Conservation (phyloP, 805 yeast genomes). For the Wickerhamomyces sydowiorum region DNA sequence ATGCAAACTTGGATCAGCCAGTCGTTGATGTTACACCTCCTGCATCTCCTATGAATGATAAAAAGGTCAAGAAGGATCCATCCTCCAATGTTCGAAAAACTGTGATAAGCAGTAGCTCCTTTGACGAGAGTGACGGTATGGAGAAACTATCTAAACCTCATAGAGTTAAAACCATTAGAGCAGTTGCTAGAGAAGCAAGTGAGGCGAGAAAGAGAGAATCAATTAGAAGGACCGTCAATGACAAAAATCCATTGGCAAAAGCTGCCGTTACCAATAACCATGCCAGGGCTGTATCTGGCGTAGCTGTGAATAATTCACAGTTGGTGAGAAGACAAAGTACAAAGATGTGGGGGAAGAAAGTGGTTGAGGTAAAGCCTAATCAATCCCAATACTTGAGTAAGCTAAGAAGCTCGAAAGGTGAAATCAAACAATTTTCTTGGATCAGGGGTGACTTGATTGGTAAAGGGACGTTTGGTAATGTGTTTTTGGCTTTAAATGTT, state of each 20-base stretch:
- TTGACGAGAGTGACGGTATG: conserved; percentile 8
- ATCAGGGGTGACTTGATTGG: conserved; percentile 96
- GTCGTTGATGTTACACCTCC: conserved; percentile 74
- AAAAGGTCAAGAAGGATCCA: conserved; percentile 1
- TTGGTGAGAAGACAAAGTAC: conserved; percentile 74
- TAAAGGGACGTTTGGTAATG: conserved; percentile 94
- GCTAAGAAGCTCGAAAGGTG: conserved; percentile 58
- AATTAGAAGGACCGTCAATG: conserved; percentile 4
- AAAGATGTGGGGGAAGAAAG: conserved; percentile 96
- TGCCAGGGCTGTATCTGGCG: conserved; percentile 6
- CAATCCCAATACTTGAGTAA: conserved; percentile 58
- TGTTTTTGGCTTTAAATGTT: conserved; percentile 83
- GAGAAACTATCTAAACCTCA: conserved; percentile 29
- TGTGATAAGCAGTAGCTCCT: conserved; percentile 11
- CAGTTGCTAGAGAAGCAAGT: conserved; percentile 88
- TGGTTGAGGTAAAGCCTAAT: conserved; percentile 80
- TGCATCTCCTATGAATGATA: conserved; percentile 35
- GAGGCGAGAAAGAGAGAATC: conserved; percentile 45
- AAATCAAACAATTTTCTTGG: conserved; percentile 89
- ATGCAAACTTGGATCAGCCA: conserved; percentile 87
- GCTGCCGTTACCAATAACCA: conserved; percentile 13
- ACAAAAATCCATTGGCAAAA: conserved; percentile 5
- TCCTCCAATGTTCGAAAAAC: conserved; percentile 11
- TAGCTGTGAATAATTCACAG: conserved; percentile 9
- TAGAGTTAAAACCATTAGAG: conserved; percentile 86